phyloP scores from a whole-genome alignment of 805 yeast species.

The Metschnikowia sp. region DNA sequence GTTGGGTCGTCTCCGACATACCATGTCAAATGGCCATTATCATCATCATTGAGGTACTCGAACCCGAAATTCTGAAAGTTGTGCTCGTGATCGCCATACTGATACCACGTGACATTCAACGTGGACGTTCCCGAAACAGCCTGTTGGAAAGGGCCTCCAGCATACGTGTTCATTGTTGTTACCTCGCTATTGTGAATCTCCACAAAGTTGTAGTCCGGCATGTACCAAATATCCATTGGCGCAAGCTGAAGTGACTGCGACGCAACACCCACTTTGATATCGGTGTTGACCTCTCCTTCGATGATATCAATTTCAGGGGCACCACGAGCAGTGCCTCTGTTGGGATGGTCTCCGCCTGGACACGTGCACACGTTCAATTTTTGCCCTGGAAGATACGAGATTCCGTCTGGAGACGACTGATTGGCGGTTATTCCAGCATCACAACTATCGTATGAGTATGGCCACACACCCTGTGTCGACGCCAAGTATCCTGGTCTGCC shows the following conservation, averaged over 20 bases:
- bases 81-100: slow-evolving; percentile 16
- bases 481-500: slow-evolving; percentile 38
- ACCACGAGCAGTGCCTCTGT: slow-evolving; percentile 35
- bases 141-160: slow-evolving; percentile 39
- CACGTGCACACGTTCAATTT: slow-evolving; percentile 32
- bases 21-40: slow-evolving; percentile 35
- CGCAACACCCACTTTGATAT: slow-evolving; percentile 19
- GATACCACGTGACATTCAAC: slow-evolving; percentile 36
- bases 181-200: slow-evolving; percentile 23
- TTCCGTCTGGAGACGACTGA: slow-evolving; percentile 39
- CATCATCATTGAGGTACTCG: slow-evolving; percentile 30
- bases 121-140: slow-evolving; percentile 37
- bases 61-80: slow-evolving; percentile 33
- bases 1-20: slow-evolving; percentile 50
- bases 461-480: slow-evolving; percentile 39
- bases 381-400: slow-evolving; percentile 38
- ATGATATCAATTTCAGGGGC: slow-evolving; percentile 32
- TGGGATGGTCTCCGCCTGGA: slow-evolving; percentile 36
- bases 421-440: slow-evolving; percentile 38
- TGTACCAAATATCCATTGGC: slow-evolving; percentile 43
- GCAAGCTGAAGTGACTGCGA: slow-evolving; percentile 43
- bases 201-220: slow-evolving; percentile 38
- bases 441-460: slow-evolving; percentile 36
- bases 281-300: slow-evolving; percentile 21
- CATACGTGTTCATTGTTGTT: slow-evolving; percentile 36